Evolutionary conservation across 345 rosid genomes (phyloP).

Genomic region (Populus tremula): DNA sequence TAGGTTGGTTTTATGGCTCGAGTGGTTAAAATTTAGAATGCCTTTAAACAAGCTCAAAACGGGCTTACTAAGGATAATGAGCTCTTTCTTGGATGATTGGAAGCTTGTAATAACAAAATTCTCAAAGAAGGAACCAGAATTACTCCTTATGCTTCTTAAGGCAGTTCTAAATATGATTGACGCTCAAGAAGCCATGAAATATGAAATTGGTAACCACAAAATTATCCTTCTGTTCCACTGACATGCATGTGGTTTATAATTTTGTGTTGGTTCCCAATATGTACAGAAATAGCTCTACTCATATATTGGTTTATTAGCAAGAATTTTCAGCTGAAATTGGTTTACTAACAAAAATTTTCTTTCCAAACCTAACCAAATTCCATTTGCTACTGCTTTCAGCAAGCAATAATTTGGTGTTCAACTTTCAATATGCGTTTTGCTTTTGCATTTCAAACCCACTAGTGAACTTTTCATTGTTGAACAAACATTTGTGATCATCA

Average conservation of each 20-base stretch:
- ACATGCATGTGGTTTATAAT: neutral
- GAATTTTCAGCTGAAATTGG: neutral
- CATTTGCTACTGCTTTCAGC: neutral
- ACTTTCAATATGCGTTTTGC: neutral
- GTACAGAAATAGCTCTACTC: neutral
- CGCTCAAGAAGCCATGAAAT: slow-evolving; percentile 39
- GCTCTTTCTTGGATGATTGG: slow-evolving; percentile 56
- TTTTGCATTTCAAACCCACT: too few species aligned
- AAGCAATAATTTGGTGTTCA: neutral
- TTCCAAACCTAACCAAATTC: neutral
- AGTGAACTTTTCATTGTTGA: neutral
- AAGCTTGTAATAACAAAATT: slow-evolving; percentile 53
- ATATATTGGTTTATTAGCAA: neutral
- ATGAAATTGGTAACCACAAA: slow-evolving; percentile 44
- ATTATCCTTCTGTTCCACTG: neutral
- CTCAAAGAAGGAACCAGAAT: slow-evolving; percentile 69
- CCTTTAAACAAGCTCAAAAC: too few species aligned
- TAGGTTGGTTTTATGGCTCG: too few species aligned
- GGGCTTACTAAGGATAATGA: neutral
- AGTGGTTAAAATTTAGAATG: too few species aligned
- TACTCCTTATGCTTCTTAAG: slow-evolving; percentile 62
- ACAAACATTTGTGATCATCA: neutral
- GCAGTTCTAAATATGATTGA: slow-evolving; percentile 55
- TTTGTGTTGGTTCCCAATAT: neutral
- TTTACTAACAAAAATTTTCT: too few species aligned